Conservation (phyloP, 169 alveolate species). For the Eimeria zaria region DNA sequence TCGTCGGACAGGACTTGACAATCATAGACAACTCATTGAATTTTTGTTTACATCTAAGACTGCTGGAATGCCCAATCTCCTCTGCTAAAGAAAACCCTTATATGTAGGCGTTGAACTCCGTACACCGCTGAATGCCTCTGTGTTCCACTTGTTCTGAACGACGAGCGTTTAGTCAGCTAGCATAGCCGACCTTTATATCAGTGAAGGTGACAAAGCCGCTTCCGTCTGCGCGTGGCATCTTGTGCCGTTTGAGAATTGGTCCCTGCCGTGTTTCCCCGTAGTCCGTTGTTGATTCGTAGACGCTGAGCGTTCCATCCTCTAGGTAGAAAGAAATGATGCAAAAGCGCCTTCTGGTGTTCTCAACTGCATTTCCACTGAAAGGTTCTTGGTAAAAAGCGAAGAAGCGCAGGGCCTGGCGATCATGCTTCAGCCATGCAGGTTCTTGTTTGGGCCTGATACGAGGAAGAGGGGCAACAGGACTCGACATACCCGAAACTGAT, state of each 20-base stretch:
- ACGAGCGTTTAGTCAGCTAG: background rate
- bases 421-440: slow-evolving; percentile 96
- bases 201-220: slow-evolving; percentile 88
- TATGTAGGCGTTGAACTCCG: background rate
- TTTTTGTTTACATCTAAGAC: too few relatives aligned
- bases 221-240: slow-evolving; percentile 90
- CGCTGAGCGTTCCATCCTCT: slow-evolving; percentile 94
- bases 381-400: slow-evolving; percentile 94
- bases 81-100: too few relatives aligned
- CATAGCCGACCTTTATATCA: slow-evolving; percentile 88
- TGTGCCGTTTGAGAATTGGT: slow-evolving; percentile 91
- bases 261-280: slow-evolving; percentile 95
- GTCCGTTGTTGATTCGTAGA: slow-evolving; percentile 92
- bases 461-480: background rate
- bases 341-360: slow-evolving; percentile 93
- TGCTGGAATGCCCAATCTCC: too few relatives aligned
- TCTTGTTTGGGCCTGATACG: slow-evolving; percentile 90
- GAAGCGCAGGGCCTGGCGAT: slow-evolving; percentile 92
- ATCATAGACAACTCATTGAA: too few relatives aligned
- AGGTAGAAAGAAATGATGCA: slow-evolving; percentile 92
- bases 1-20: too few relatives aligned
- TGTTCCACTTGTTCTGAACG: background rate
- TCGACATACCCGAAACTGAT: background rate
- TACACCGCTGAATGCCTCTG: background rate
- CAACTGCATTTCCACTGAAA: slow-evolving; percentile 92